Evolutionary conservation across 257 asterid species (phyloP), one percentile per base, ranked within the genome.

Genomic region (Verbena officinalis): DNA sequence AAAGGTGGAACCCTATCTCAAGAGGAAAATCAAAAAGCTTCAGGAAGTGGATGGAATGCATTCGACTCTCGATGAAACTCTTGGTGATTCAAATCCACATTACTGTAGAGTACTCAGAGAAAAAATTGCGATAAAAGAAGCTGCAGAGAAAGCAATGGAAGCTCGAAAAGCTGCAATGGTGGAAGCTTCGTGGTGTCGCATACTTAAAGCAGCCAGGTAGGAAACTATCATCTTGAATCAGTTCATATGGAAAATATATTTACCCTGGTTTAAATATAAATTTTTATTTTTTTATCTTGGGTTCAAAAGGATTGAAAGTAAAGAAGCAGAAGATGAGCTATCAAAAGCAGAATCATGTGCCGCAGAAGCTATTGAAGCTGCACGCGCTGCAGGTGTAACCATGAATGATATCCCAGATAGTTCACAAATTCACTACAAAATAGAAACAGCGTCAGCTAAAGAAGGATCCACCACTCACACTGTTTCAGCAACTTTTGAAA

Each of bases 161-260:
- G 86, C 95, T 36, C 87, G 89, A 22, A 94, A 90, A 70, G 88
- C 93, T 73, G 96, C 97, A 20, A 86, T 90, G 86, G 85, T 94
- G 53, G 96, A 94, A 84, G 96, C 96, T 39, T 90, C 97, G 66
- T 94, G 99, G 99, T 93, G 97, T 65, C 83, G 91, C 64, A 90
- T 94, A 70, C 97, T 90, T 73, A 83, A 80, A 64, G 95, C 96
- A 21, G 95, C 96, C 49, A 75, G 95, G 99, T 89, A 81, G 55
- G 9, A 46, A 8, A 14, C 27, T 43, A 7, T 67, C 43, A 63
- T 49, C 51, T 16, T 33, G 1, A 16, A 49, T 40, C 55, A 38
- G 21, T 5, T 40, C 9, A 9, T 19, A 16, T 62, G 27, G 9
- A 44, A 36, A 40, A 16, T 14, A 0, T 59, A 24, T 15, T 9